Evolutionary conservation across 768 basidiomycete genomes (phyloP), one percentile per base, ranked within the genome.

Genomic region (Scleroderma citrinum): DNA sequence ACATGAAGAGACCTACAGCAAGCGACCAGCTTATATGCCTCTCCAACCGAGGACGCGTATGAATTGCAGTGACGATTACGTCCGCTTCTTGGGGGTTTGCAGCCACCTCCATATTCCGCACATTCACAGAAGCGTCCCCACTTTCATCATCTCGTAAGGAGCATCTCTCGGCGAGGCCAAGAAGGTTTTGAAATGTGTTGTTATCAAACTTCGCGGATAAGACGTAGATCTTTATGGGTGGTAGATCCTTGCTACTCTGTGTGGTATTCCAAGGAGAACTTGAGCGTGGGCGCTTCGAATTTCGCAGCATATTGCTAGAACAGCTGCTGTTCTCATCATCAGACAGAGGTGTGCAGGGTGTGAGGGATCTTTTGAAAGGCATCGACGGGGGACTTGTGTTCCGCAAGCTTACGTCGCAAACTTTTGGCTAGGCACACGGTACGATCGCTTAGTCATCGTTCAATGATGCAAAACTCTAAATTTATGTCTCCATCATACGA

Each of bases 11-110:
- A 71, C 83, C 61, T 60, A 88, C 87, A 23, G 85, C 82, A 30
- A 81, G 56, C 2, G 72, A 66, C 83, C 83, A 84, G 26, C 73
- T 57, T 13, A 91, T 46, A 63, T 90, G 87, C 43, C 87, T 71
- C 64, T 87, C 82, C 1, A 91, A 67, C 2, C 89, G 76, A 51
- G 76, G 76, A 55, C 73, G 72, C 80, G 87, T 89, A 30, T 63
- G 73, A 23, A 89, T 71, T 16, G 70, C 75, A 5, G 88, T 87
- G 48, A 92, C 59, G 34, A 91, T 67, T 30, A 89, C 69, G 45
- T 89, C 78, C 5, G 85, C 82, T 11, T 77, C 72, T 14, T 71
- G 63, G 3, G 68, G 53, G 34, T 76, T 58, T 14, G 56, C 52
- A 48, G 74, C 74, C 26, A 77, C 59, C 46, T 71, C 60, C 11